A percentile compares a stretch with the other conserved stretches of the same genome.
These are phyloP conservation scores for Acer negundo DNA, from an alignment of 345 rosid species.

Conservation along the genomic window DNA sequence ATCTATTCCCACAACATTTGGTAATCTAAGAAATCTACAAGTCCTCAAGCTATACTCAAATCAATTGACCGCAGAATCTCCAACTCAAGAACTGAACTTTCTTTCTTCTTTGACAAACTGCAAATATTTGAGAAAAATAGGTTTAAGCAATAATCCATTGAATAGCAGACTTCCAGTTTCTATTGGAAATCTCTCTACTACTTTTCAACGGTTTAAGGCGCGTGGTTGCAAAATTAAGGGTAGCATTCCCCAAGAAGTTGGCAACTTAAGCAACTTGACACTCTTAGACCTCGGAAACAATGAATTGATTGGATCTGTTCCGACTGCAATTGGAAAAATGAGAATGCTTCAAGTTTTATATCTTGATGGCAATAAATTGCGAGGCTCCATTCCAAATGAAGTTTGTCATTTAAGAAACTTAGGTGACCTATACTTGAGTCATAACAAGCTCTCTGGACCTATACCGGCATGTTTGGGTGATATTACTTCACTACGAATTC, in stretches of 20 bases:
- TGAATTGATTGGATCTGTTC: no score
- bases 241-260: no score
- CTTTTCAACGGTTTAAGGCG: background rate
- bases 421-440: background rate
- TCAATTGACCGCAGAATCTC: no score
- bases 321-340: no score
- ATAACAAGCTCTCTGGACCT: background rate
- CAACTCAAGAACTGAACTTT: background rate
- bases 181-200: constrained; percentile 3
- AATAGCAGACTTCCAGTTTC: background rate
- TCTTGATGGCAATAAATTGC: background rate
- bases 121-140: background rate
- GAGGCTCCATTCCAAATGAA: background rate
- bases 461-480: constrained; percentile 7
- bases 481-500: background rate
- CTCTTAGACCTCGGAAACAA: no score
- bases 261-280: no score
- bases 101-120: no score
- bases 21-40: background rate
- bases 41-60: rapidly evolving
- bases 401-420: constrained; percentile 11
- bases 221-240: no score
- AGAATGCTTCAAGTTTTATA: no score
- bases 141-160: background rate
- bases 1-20: background rate